Base-by-base conservation (phyloP, 2,329 filamentous ascomycete species). In the Hawksworthiomyces lignivorus region DNA sequence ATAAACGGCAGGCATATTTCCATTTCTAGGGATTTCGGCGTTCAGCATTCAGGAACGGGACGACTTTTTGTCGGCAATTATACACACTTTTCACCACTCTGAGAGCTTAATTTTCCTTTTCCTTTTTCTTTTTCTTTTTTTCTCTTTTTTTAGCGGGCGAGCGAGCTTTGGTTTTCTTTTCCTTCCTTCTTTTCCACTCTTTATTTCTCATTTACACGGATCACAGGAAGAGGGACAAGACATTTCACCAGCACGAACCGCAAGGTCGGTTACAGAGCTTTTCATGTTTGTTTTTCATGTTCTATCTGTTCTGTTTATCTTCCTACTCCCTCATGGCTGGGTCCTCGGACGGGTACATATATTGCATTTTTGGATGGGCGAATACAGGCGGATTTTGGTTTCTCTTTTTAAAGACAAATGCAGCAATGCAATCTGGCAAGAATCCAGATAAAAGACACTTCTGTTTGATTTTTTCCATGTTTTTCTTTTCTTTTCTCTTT, bases 311-410 rank as follows among this genome's bases (percentile, higher is more conserved):
- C 26, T 30, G 34, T 47, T 47, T 50, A 43, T 46, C 43, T 44
- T 44, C 59, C 61, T 63, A 56, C 60, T 62, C 57, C 55, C 57
- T 71, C 67, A 68, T 66, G 71, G 72, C 72, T 72, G 68, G 72
- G 63, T 66, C 64, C 64, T 55, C 65, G 63, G 64, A 64, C 63
- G 64, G 66, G 62, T 59, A 64, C n/a, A n/a, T 68, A 63, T 65
- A 66, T 63, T 69, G 69, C 70, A 72, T 74, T 70, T 69, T 65
- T 64, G 67, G 62, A 58, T 61, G 62, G 68, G 67, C 65, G 68
- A 65, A 68, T 64, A 67, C 62, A 63, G 62, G 65, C 63, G 64
- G 65, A 61, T 63, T 64, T 63, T 62, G 40, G 37, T 55, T 34
- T 31, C 27, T 33, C 37, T 58, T 52, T 50, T 48, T 51, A 49